Evolutionary conservation across 2,329 filamentous ascomycete genomes (phyloP), one percentile per base, ranked within the genome.

Genomic region (Phaeosphaeriaceae sp.): DNA sequence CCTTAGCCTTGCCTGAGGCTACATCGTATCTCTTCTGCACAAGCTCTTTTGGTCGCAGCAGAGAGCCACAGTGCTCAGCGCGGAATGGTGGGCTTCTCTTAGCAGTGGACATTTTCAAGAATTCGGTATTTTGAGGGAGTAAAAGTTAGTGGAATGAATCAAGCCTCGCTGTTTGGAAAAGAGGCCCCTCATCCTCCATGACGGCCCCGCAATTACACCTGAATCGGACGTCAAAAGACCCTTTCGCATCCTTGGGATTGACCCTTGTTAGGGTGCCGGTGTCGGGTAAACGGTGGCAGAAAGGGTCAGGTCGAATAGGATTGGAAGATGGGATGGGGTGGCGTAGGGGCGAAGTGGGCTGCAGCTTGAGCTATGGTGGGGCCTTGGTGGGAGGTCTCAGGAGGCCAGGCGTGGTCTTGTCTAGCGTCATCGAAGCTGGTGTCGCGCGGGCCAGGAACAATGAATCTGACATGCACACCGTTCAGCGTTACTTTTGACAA

Each of bases 21-120:
- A 83, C 76, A 72, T 84, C 74, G 63, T 83, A 79, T 76, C 89
- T 83, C 48, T 85, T 85, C 48, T 86, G 80, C 15, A 90, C 81
- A 24, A 92, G 83, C 51, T 84, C 78, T 52, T 86, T 76, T 1
- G 89, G 89, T 31, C 89, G 87, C 57, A 91, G 84, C 31, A 92
- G 81, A 15, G 89, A 91, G 50, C 89, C 89, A 60, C 91, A 84
- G 65, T 92, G 89, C 78, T 92, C 89, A 58, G 89, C 88, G 71
- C 90, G 85, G 78, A 90, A 91, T 50, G 87, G 89, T 44, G 86
- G 85, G 62, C 62, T 73, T 70, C 72, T 70, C 61, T 75, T 76
- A 41, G 67, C 66, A 41, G 70, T 58, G 42, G 71, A 66, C 73
- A 67, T 67, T 33, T 66, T 79, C 76, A 61, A 78, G 56, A 3